phyloP scores from a whole-genome alignment of 306 rosid species.

The Begonia loranthoides region DNA sequence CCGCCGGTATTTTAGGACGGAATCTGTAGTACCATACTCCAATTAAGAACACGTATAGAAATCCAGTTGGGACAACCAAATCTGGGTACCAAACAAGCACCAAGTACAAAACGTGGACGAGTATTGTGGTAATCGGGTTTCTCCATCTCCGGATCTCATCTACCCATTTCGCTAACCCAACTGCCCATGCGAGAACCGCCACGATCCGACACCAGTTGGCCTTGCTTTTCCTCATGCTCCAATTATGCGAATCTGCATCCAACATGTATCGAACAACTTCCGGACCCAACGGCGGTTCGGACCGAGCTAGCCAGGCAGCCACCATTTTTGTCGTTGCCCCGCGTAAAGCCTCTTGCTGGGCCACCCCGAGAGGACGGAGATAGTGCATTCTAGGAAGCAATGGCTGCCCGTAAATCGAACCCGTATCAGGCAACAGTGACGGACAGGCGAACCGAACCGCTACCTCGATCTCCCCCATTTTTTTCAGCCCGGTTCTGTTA shows the following conservation, averaged over 20 bases:
- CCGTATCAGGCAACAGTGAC: constrained; percentile 58
- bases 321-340: constrained; percentile 74
- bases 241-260: constrained; percentile 79
- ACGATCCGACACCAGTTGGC: constrained; percentile 91
- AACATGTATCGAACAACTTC: constrained; percentile 89
- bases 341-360: constrained; percentile 76
- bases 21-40: constrained; percentile 93
- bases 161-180: constrained; percentile 82
- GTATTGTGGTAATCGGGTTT: constrained; percentile 62
- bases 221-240: constrained; percentile 94
- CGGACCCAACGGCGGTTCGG: constrained; percentile 74
- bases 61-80: constrained; percentile 78
- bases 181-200: constrained; percentile 75
- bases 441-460: constrained; percentile 81
- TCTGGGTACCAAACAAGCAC: constrained; percentile 99
- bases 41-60: constrained; percentile 61
- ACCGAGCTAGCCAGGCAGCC: constrained; percentile 61
- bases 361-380: constrained; percentile 76
- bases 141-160: constrained; percentile 74
- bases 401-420: constrained; percentile 64
- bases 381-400: constrained; percentile 82
- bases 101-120: constrained; percentile 58
- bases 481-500: constrained; percentile 49
- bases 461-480: constrained; percentile 78
- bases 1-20: constrained; percentile 72